A percentile compares a stretch with the other conserved stretches of the same genome.
Evolutionary conservation across 345 rosid genomes (phyloP).

Genomic region (Psidium guajava): DNA sequence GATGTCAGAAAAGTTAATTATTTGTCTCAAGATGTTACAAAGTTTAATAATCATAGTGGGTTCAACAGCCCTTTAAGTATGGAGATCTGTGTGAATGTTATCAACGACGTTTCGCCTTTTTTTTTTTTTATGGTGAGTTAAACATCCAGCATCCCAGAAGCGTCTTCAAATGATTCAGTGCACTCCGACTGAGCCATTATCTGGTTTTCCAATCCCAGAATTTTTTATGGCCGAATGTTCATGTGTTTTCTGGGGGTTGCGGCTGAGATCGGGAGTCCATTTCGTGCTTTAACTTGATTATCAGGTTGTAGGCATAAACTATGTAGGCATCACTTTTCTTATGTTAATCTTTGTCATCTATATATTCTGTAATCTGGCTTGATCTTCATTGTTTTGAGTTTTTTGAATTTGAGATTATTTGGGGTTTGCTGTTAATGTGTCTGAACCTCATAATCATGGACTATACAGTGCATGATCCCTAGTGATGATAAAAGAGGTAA

Average conservation of each 20-base stretch:
- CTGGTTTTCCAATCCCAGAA: neutral
- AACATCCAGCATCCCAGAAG: neutral
- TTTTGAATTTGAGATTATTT: neutral
- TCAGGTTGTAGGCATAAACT: neutral
- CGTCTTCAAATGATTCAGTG: neutral
- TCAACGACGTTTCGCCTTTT: no score
- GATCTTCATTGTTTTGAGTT: neutral
- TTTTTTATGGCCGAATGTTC: neutral
- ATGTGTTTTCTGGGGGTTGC: neutral
- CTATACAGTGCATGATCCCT: neutral
- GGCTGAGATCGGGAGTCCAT: neutral
- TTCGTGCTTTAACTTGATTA: neutral
- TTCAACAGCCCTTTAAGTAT: neutral
- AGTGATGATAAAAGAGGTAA: neutral
- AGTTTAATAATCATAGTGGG: neutral
- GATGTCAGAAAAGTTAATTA: neutral
- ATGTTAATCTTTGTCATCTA: neutral
- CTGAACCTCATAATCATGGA: fast-evolving
- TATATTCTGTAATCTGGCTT: neutral
- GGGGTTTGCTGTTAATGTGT: neutral
- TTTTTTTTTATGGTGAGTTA: neutral
- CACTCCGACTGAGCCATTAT: neutral
- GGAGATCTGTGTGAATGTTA: neutral
- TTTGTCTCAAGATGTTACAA: neutral
- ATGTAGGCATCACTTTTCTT: neutral